Base-by-base conservation (phyloP, 305 asterid genomes). In the Petunia hybrid region DNA sequence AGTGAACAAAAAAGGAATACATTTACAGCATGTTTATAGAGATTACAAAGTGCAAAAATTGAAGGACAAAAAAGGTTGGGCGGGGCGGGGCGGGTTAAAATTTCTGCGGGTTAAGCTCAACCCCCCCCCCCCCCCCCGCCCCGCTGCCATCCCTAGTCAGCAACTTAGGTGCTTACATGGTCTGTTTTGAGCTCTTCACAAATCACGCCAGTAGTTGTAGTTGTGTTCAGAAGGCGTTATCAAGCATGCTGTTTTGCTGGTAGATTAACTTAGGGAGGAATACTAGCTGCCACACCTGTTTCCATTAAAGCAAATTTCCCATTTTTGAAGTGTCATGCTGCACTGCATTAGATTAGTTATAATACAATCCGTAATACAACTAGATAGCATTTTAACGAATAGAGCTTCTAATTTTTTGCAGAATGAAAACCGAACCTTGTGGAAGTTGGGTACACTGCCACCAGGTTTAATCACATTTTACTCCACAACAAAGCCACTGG, bases 391-490 rank as follows among this genome's bases (percentile, higher is more conserved):
- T 53, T 74, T 74, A 0, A 13, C 79, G 38, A 38, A 74, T 2
- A 3, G 51, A 12, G 64, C 8, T 53, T 53, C 53, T 48, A 36
- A 9, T 59, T 42, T 22, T 60, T 53, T 55, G 84, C 84, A 85
- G 88, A 85, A 85, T 40, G 88, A 85, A 81, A 85, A 88, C 82
- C 89, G 91, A 51, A 86, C 89, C 43, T 78, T 88, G 4, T 88
- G 91, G 91, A 88, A 86, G 83, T 81, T 88, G 85, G 91, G 91
- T 38, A 88, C 91, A 10, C 81, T 88, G 71, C 91, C 91, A 40
- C 89, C 91, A 12, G 91, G 91, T 62, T 82, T 88, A 70, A 86
- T 88, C 78, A 88, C 91, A 82, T 88, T 71, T 79, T 88, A 88
- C 80, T 84, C 91, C 12, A 88, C 91, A 31, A 88, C 91, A 8